Conservation (phyloP, 495 filamentous ascomycete species). For the Penicilliopsis zonata region DNA sequence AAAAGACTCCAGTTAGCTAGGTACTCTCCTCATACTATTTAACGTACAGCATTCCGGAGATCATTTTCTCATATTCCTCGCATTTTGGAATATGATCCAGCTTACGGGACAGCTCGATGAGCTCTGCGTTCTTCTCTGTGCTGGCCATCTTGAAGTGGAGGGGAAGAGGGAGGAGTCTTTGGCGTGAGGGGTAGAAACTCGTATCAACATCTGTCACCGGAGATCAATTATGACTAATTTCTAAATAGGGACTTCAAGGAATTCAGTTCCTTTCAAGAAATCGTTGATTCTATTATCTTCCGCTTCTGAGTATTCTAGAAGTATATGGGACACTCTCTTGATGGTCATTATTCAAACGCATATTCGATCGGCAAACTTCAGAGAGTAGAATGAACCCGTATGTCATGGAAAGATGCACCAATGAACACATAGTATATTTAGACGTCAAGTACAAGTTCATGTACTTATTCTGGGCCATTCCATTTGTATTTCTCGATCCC, state of each 20-base stretch:
- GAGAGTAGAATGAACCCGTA: neutral
- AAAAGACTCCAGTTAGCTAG: neutral
- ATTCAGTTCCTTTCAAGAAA: too few species aligned
- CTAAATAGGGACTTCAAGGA: too few species aligned
- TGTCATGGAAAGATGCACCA: neutral
- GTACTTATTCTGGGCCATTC: neutral
- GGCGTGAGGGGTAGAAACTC: neutral
- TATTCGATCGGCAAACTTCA: neutral
- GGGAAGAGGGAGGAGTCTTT: constrained; percentile 6
- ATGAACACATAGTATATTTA: neutral
- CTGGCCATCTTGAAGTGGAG: constrained; percentile 28
- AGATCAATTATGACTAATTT: too few species aligned
- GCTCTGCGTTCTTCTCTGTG: constrained; percentile 27
- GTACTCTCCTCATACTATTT: neutral
- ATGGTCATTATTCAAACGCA: too few species aligned
- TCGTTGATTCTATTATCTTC: too few species aligned
- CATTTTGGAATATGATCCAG: constrained; percentile 30
- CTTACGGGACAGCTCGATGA: constrained; percentile 28
- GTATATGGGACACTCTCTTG: too few species aligned
- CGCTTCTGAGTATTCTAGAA: too few species aligned
- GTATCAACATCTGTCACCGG: too few species aligned
- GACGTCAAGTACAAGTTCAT: neutral
- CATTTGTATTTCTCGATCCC: neutral
- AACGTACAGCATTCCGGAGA: constrained; percentile 37
- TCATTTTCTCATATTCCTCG: constrained; percentile 43